Percentiles rank a stretch among this genome's conserved stretches.
Conservation (phyloP, 2,329 filamentous ascomycete species). For the Thelonectria discophora region DNA sequence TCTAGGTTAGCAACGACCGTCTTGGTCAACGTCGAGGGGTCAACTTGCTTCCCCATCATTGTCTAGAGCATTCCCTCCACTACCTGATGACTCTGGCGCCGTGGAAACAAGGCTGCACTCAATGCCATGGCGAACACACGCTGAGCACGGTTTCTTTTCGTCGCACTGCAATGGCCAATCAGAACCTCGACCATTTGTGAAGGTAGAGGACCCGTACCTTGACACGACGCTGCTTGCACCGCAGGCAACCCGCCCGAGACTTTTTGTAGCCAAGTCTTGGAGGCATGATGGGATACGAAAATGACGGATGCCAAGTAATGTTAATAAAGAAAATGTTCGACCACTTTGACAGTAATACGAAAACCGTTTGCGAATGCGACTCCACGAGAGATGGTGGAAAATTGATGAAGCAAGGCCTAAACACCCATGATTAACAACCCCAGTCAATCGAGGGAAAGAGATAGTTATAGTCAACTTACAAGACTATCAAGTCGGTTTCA, state of each 20-base stretch:
- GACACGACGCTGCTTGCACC: slow-evolving; percentile 11
- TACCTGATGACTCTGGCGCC: background rate
- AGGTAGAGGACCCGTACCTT: background rate
- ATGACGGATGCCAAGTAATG: background rate
- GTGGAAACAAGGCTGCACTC: background rate
- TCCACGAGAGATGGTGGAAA: background rate
- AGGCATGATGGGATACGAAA: background rate
- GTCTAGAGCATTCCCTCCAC: background rate
- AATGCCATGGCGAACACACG: slow-evolving; percentile 2
- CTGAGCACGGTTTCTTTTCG: background rate
- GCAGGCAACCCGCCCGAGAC: background rate
- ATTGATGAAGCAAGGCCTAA: background rate
- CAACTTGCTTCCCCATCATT: background rate
- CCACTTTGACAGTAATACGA: background rate
- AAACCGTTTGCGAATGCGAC: background rate
- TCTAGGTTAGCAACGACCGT: background rate
- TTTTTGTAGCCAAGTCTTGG: slow-evolving; percentile 5
- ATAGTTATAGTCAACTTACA: background rate
- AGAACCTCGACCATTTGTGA: background rate
- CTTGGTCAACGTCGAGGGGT: background rate
- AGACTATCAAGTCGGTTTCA: background rate
- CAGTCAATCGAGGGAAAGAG: background rate
- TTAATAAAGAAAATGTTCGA: background rate
- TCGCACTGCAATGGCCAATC: background rate
- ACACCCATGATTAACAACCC: background rate